Evolutionary conservation across 805 yeast genomes (phyloP).

Genomic region (Myxozyma udenii): DNA sequence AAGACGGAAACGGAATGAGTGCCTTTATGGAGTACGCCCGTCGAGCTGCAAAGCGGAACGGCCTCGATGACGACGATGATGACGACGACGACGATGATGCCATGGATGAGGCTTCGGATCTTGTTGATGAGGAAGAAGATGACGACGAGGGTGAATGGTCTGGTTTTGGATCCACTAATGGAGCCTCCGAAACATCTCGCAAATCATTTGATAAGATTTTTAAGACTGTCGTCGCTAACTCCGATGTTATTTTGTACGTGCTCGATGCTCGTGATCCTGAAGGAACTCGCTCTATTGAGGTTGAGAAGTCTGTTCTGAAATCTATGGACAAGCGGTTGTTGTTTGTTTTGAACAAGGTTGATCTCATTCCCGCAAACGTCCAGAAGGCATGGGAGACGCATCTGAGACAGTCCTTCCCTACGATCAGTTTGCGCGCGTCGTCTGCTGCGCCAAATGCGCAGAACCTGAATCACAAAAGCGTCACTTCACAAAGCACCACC

Average conservation of each 20-base stretch:
- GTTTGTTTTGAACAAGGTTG: constrained; percentile 84
- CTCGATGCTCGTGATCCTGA: constrained; percentile 97
- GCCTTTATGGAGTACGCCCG: constrained; percentile 85
- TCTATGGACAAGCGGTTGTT: constrained; percentile 68
- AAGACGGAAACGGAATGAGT: constrained; percentile 47
- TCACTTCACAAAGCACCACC: constrained; percentile 71
- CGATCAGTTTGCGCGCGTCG: constrained; percentile 71
- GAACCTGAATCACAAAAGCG: constrained; percentile 64
- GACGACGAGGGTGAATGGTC: constrained; percentile 42
- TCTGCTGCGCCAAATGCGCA: constrained; percentile 66
- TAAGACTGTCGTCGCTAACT: constrained; percentile 85
- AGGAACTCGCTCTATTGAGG: constrained; percentile 84
- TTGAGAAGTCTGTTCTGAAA: constrained; percentile 83
- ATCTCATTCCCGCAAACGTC: constrained; percentile 81
- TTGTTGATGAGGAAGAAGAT: constrained; percentile 46
- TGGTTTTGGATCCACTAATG: constrained; percentile 30
- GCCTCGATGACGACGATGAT: constrained; percentile 55
- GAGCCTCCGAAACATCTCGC: constrained; percentile 41
- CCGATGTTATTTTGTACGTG: constrained; percentile 91
- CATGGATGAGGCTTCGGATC: constrained; percentile 39
- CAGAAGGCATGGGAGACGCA: constrained; percentile 80
- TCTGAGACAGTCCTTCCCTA: constrained; percentile 80
- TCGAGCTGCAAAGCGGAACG: constrained; percentile 73
- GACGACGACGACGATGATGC: constrained; percentile 39
- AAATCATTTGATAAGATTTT: constrained; percentile 92